phyloP scores from a whole-genome alignment of 2,329 filamentous ascomycete genomes.

The Exophiala aquamarina region DNA sequence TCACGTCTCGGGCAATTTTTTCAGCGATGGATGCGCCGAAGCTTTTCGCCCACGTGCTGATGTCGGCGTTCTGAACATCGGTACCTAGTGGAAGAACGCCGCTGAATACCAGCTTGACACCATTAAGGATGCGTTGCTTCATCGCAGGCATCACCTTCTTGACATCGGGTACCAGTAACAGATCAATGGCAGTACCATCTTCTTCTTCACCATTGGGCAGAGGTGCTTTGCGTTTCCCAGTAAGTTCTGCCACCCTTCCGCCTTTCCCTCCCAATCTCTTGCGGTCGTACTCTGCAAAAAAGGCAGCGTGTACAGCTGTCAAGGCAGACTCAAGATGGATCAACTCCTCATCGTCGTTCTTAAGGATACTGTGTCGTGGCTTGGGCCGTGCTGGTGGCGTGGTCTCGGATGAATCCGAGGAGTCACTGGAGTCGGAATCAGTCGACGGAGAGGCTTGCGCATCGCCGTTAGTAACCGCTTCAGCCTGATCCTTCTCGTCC shows the following conservation, averaged over 20 bases:
- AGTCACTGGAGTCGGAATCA: conserved; percentile 42
- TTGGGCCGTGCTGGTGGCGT: conserved; percentile 31
- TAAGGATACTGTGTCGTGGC: conserved; percentile 72
- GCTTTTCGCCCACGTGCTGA: conserved; percentile 79
- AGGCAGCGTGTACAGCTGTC: conserved; percentile 70
- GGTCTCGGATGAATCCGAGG: conserved; percentile 29
- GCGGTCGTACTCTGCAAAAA: conserved; percentile 79
- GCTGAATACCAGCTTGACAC: conserved; percentile 79
- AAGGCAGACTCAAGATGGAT: conserved; percentile 74
- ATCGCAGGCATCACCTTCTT: conserved; percentile 79
- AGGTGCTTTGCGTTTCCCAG: conserved; percentile 27
- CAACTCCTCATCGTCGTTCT: conserved; percentile 85
- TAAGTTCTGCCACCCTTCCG: conserved; percentile 40
- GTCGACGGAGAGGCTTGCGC: conserved; percentile 32
- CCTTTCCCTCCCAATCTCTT: conserved; percentile 40
- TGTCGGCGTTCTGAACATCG: conserved; percentile 78
- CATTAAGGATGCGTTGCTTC: conserved; percentile 73
- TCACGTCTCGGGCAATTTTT: conserved; percentile 47
- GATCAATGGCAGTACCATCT: conserved; percentile 35
- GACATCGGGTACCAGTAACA: conserved; percentile 75
- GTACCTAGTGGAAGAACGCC: conserved; percentile 83
- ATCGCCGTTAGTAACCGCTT: conserved; percentile 42
- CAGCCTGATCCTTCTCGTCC: conserved; percentile 76
- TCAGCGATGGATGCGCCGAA: conserved; percentile 70
- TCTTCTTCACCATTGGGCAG: conserved; percentile 22